Evolutionary conservation across 2,329 filamentous ascomycete species (phyloP).

Genomic region (Aspergillus sp.): DNA sequence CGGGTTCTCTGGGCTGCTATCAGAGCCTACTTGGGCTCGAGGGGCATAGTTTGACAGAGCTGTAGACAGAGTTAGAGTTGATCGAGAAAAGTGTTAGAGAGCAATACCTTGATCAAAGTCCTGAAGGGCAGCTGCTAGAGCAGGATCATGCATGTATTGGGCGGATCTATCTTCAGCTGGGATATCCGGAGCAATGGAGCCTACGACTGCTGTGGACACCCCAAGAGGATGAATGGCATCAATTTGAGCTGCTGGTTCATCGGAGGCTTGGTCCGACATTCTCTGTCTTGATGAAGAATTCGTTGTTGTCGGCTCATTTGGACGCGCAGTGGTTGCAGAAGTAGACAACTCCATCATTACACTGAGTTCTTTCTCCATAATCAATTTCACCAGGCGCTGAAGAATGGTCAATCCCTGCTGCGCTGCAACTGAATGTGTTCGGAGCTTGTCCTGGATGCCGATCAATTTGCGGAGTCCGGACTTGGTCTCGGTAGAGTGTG

Average conservation of each 20-base stretch:
- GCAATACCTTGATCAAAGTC: constrained; percentile 25
- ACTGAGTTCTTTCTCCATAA: constrained; percentile 27
- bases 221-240: too few species aligned
- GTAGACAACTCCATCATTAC: constrained; percentile 18
- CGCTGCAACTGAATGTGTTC: constrained; percentile 18
- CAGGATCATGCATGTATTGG: constrained; percentile 18
- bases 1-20: not conserved
- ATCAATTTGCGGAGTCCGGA: constrained; percentile 23
- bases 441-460: constrained; percentile 22
- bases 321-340: not conserved
- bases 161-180: not conserved
- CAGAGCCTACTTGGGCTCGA: not conserved
- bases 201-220: too few species aligned
- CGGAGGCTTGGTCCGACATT: not conserved
- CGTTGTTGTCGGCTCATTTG: not conserved
- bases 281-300: not conserved
- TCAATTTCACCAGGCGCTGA: constrained; percentile 18
- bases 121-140: constrained; percentile 20
- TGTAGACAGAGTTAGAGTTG: not conserved
- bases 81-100: not conserved
- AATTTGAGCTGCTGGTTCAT: too few species aligned
- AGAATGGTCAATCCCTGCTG: constrained; percentile 25
- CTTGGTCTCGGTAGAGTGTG: constrained; percentile 20
- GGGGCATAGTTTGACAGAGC: constrained; percentile 4
- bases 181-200: not conserved